These are phyloP conservation scores for Solanum sejunctum DNA, from an alignment of 257 asterid genomes.

Conservation along the genomic window DNA sequence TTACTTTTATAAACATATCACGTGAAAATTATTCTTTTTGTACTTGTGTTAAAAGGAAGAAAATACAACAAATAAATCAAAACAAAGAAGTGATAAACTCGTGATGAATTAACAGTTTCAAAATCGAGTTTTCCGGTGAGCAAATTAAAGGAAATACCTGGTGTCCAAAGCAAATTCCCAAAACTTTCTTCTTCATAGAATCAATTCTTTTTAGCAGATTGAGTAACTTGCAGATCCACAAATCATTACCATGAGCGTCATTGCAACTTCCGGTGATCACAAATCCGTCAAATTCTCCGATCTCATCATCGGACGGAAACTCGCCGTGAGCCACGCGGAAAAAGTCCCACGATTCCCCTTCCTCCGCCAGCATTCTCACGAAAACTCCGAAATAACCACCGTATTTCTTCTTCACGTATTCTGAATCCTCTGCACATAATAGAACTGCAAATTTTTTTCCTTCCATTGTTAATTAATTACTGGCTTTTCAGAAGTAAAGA, in stretches of 20 bases:
- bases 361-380: conserved; percentile 72
- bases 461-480: conserved; percentile 31
- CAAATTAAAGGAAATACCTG: conserved; percentile 32
- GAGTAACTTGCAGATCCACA: conserved; percentile 57
- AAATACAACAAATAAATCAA: not conserved
- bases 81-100: not conserved
- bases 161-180: conserved; percentile 88
- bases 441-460: conserved; percentile 59
- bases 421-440: conserved; percentile 82
- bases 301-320: conserved; percentile 68
- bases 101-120: not conserved
- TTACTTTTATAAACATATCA: not conserved
- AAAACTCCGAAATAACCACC: conserved; percentile 87
- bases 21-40: no score
- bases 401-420: conserved; percentile 72
- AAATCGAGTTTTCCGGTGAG: not conserved
- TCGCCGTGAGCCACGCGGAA: conserved; percentile 57
- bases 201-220: conserved; percentile 42
- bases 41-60: no score
- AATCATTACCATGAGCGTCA: conserved; percentile 79
- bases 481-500: not conserved
- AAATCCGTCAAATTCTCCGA: conserved; percentile 53
- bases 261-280: conserved; percentile 85
- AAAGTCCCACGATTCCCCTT: conserved; percentile 71
- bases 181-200: conserved; percentile 55